A percentile compares a stretch with the other conserved stretches of the same genome.
Evolutionary conservation across 768 basidiomycete species (phyloP).

Genomic region (Porphyrellus cyaneotinctus): DNA sequence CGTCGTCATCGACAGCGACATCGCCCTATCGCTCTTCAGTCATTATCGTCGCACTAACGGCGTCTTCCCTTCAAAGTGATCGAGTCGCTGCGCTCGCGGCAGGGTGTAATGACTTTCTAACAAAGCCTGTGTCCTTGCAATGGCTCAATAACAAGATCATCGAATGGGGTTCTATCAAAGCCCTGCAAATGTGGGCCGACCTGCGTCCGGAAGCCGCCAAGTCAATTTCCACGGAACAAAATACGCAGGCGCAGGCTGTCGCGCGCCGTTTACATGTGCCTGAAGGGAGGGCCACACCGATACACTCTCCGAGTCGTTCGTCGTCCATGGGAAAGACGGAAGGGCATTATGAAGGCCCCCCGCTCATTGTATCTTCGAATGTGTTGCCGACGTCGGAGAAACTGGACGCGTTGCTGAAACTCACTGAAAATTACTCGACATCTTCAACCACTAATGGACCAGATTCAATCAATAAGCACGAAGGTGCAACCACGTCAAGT

Average conservation of each 20-base stretch:
- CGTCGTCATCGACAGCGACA: slow-evolving; percentile 39
- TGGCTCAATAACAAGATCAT: slow-evolving; percentile 99
- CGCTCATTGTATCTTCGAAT: slow-evolving; percentile 17
- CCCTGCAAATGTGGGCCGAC: slow-evolving; percentile 89
- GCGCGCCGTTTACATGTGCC: slow-evolving; percentile 48
- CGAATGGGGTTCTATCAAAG: slow-evolving; percentile 98
- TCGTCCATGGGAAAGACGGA: slow-evolving; percentile 33
- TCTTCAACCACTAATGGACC: slow-evolving; percentile 5
- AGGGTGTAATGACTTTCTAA: slow-evolving; percentile 98
- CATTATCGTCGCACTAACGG: slow-evolving; percentile 98
- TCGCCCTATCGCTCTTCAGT: slow-evolving; percentile 88
- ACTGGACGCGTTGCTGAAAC: slow-evolving; percentile 25
- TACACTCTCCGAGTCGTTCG: slow-evolving; percentile 35
- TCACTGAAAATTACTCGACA: slow-evolving; percentile 18
- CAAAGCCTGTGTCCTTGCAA: slow-evolving; percentile 90
- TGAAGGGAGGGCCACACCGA: slow-evolving; percentile 41
- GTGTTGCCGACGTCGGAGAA: slow-evolving; percentile 17
- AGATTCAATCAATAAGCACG: slow-evolving; percentile 12
- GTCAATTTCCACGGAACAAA: slow-evolving; percentile 44
- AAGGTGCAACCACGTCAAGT: slow-evolving; percentile 28
- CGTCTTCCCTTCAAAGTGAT: slow-evolving; percentile 91
- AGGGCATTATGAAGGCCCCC: slow-evolving; percentile 12
- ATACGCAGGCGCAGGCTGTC: slow-evolving; percentile 44
- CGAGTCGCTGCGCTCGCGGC: slow-evolving; percentile 96
- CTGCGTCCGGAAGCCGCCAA: slow-evolving; percentile 57